phyloP scores from a whole-genome alignment of 2,329 filamentous ascomycete species.

The Fusarium scirpi region DNA sequence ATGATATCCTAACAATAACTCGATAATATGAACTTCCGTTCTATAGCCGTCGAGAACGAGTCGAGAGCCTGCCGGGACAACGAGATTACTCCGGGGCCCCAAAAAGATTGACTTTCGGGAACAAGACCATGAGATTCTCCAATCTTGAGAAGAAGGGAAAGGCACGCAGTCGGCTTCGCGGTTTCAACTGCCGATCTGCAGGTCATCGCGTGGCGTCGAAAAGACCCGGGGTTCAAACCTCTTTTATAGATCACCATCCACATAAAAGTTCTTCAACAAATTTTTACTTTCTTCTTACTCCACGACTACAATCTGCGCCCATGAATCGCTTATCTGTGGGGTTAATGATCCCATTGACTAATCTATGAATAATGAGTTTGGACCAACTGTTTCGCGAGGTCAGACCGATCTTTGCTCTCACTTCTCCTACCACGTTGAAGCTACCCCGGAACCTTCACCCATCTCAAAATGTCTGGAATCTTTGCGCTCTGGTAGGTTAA shows the following conservation, averaged over 20 bases:
- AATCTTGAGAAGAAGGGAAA: background rate
- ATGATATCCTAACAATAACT: slow-evolving; percentile 41
- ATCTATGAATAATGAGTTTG: slow-evolving; percentile 23
- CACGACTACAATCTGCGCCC: slow-evolving; percentile 13
- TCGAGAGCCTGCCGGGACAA: slow-evolving; percentile 19
- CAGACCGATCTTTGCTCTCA: slow-evolving; percentile 5
- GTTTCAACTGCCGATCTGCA: background rate
- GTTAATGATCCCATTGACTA: slow-evolving; percentile 30
- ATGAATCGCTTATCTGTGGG: slow-evolving; percentile 38
- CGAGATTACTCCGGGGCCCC: slow-evolving; percentile 33
- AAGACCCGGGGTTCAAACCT: background rate
- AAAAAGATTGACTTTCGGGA: slow-evolving; percentile 9
- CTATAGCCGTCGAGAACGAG: background rate
- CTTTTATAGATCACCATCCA: slow-evolving; percentile 15
- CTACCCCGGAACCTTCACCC: slow-evolving; percentile 14
- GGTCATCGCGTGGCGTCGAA: background rate
- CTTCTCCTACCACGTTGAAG: background rate
- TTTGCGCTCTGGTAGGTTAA: slow-evolving; percentile 1
- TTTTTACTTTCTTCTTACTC: background rate
- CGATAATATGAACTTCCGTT: background rate
- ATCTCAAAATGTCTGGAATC: background rate
- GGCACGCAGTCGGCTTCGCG: background rate
- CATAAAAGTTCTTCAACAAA: background rate
- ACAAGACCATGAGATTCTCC: background rate
- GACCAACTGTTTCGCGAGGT: slow-evolving; percentile 11